Evolutionary conservation across 768 basidiomycete genomes (phyloP).

Genomic region (Psilocybe cyanescens): DNA sequence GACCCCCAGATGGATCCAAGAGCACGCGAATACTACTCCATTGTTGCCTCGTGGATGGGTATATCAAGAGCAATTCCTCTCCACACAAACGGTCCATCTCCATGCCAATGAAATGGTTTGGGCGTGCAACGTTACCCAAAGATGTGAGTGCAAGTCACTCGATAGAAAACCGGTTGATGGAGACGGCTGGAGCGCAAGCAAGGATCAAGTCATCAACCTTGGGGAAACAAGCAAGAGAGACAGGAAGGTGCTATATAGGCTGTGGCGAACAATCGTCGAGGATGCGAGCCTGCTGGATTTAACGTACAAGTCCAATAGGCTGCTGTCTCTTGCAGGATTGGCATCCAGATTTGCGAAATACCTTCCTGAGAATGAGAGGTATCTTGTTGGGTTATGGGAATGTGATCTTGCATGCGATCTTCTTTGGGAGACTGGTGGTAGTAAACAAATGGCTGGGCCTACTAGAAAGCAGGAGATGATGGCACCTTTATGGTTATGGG

Average conservation of each 20-base stretch:
- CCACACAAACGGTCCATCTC: slow-evolving; percentile 14
- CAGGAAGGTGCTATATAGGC: slow-evolving; percentile 9
- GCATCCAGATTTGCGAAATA: slow-evolving; percentile 17
- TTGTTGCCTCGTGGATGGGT: slow-evolving; percentile 20
- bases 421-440: slow-evolving; percentile 18
- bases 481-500: slow-evolving; percentile 20
- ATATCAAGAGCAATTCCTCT: slow-evolving; percentile 17
- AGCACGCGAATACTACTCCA: slow-evolving; percentile 9
- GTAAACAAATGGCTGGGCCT: slow-evolving; percentile 5
- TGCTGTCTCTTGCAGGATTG: slow-evolving; percentile 16
- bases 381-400: slow-evolving; percentile 20
- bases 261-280: slow-evolving; percentile 20
- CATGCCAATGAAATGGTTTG: slow-evolving; percentile 19
- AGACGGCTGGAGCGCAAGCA: slow-evolving; percentile 19
- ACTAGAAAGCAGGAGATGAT: slow-evolving; percentile 2
- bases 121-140: slow-evolving; percentile 15
- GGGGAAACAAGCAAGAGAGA: background rate
- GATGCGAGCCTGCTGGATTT: slow-evolving; percentile 16
- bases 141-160: slow-evolving; percentile 17
- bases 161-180: slow-evolving; percentile 15
- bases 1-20: slow-evolving; percentile 9
- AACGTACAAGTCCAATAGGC: slow-evolving; percentile 17
- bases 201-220: slow-evolving; percentile 14
- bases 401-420: slow-evolving; percentile 16
- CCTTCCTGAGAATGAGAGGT: slow-evolving; percentile 14